These are phyloP conservation scores for Entomortierella beljakovae DNA, from an alignment of 192 early-diverging fungal genomes.

Conservation along the genomic window DNA sequence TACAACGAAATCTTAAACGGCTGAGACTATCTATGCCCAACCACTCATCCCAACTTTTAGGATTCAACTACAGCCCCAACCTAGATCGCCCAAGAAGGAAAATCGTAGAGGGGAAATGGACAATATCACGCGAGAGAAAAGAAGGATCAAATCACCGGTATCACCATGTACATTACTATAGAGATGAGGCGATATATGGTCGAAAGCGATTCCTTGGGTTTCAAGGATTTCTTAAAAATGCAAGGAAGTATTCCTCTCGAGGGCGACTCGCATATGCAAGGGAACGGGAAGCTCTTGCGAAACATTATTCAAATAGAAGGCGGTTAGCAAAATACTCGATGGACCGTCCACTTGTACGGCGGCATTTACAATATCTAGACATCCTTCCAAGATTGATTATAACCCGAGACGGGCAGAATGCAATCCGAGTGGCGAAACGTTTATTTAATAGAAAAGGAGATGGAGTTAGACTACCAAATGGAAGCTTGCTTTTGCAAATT, in stretches of 20 bases:
- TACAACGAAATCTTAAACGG: constrained; percentile 2
- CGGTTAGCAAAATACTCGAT: background rate
- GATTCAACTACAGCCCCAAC: background rate
- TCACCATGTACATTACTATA: constrained; percentile 32
- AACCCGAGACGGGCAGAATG: background rate
- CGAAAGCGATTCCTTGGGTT: constrained; percentile 28
- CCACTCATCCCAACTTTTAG: constrained; percentile 19
- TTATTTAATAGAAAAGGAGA: constrained; percentile 1
- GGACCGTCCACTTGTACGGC: background rate
- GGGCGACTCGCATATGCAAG: constrained; percentile 7
- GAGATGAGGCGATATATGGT: background rate
- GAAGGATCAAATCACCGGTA: background rate
- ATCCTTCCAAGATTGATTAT: background rate
- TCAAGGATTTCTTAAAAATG: constrained; percentile 17
- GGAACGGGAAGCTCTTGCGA: background rate
- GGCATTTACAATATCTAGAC: background rate
- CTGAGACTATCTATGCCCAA: constrained; percentile 11
- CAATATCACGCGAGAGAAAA: background rate
- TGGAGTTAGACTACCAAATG: constrained; percentile 19
- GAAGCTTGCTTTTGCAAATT: constrained; percentile 5
- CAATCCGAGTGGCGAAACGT: constrained; percentile 16
- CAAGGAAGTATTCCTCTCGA: background rate
- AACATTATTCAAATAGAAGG: background rate
- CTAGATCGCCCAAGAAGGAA: background rate
- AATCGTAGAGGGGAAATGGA: background rate